These are phyloP conservation scores for Rachicladosporium sp. DNA, from an alignment of 2,329 filamentous ascomycete genomes.

Conservation along the genomic window DNA sequence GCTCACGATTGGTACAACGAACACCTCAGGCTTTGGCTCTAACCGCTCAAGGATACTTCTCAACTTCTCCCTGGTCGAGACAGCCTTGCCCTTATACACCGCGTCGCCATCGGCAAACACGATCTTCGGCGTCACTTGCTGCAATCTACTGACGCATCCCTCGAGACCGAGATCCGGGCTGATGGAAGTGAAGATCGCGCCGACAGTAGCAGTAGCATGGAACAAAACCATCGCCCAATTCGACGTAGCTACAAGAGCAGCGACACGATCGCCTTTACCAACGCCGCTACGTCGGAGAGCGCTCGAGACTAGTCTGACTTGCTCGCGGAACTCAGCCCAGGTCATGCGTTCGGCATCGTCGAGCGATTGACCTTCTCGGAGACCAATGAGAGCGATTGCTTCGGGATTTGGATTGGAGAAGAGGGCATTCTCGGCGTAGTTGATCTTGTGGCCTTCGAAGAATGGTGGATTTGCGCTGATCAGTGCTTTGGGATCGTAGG, in stretches of 20 bases:
- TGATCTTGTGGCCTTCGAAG: constrained; percentile 26
- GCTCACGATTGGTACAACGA: constrained; percentile 17
- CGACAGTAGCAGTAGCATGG: constrained; percentile 29
- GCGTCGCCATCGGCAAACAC: constrained; percentile 31
- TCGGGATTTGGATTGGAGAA: constrained; percentile 24
- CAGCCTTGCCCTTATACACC: constrained; percentile 28
- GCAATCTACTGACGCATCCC: constrained; percentile 26
- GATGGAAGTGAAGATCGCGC: constrained; percentile 33
- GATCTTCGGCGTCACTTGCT: constrained; percentile 29
- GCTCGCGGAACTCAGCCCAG: constrained; percentile 28
- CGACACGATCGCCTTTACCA: constrained; percentile 27
- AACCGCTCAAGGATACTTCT: constrained; percentile 21
- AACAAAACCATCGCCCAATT: constrained; percentile 31
- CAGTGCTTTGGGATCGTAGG: constrained; percentile 26
- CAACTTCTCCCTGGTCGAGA: constrained; percentile 22
- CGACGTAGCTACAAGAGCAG: constrained; percentile 31
- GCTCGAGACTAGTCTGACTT: constrained; percentile 26
- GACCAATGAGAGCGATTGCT: constrained; percentile 27
- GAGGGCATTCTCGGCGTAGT: constrained; percentile 31
- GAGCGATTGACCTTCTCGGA: constrained; percentile 27
- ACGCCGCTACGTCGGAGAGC: constrained; percentile 27
- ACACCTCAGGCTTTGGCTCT: constrained; percentile 14
- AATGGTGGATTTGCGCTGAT: constrained; percentile 29
- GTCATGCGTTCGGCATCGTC: constrained; percentile 26
- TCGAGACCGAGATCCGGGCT: constrained; percentile 30